Evolutionary conservation across 331 rosid genomes (phyloP).

Genomic region (Saraca asoca): DNA sequence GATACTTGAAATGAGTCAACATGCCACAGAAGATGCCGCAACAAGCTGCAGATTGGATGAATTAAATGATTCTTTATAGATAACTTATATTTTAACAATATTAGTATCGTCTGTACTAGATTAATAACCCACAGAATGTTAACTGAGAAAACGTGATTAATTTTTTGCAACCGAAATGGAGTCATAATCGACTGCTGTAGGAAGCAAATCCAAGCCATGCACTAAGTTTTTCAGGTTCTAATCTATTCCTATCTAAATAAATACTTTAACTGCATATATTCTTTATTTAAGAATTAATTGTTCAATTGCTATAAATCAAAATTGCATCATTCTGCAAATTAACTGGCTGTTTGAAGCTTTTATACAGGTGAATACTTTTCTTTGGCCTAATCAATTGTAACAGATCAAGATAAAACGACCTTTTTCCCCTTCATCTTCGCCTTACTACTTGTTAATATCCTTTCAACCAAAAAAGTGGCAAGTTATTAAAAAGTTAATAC

Average conservation of each 20-base stretch:
- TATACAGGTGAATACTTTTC: constrained; percentile 58
- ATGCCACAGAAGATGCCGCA: no score
- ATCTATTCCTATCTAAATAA: constrained; percentile 75
- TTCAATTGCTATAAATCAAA: constrained; percentile 39
- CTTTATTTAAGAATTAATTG: constrained; percentile 28
- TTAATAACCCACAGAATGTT: constrained; percentile 46
- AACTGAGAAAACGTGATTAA: constrained; percentile 71
- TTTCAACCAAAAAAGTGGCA: constrained; percentile 28
- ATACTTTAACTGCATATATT: constrained; percentile 36
- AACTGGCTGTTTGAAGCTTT: constrained; percentile 49
- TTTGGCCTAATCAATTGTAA: constrained; percentile 50
- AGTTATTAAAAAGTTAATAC: constrained; percentile 29
- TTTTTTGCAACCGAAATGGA: constrained; percentile 95
- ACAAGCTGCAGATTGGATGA: no score
- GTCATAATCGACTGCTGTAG: constrained; percentile 92
- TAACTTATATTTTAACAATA: constrained; percentile 12
- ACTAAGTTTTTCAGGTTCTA: constrained; percentile 99
- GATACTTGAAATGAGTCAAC: no score
- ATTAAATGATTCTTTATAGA: no score
- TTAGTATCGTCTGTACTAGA: constrained; percentile 38
- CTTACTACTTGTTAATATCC: constrained; percentile 23
- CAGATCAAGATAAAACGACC: constrained; percentile 35
- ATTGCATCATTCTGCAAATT: constrained; percentile 46
- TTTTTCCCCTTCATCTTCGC: constrained; percentile 19
- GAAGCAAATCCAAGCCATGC: constrained; percentile 99